A percentile compares a stretch with the other conserved stretches of the same genome.
Evolutionary conservation across 2,329 filamentous ascomycete genomes (phyloP).

Genomic region (Fusarium mundagurra): DNA sequence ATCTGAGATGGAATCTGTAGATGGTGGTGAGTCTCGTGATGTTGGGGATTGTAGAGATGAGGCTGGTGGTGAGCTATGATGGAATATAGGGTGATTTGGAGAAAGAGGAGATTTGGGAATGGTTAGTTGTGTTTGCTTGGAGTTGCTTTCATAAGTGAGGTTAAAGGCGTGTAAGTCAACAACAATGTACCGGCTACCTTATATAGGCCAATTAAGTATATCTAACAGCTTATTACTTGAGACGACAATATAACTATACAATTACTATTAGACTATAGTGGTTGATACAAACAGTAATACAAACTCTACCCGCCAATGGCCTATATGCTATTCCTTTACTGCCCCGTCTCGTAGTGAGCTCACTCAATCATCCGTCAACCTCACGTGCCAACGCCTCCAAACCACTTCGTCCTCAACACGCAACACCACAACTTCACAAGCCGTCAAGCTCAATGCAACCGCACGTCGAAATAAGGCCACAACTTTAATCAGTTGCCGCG

Average conservation of each 20-base stretch:
- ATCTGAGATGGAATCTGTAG: slow-evolving; percentile 27
- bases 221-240: neutral
- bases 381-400: slow-evolving; percentile 7
- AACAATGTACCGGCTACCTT: too few relatives aligned
- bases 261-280: neutral
- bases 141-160: neutral
- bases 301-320: neutral
- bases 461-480: slow-evolving; percentile 20
- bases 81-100: neutral
- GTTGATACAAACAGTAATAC: neutral
- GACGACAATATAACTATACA: rapidly evolving
- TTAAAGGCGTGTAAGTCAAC: neutral
- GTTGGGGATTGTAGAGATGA: neutral
- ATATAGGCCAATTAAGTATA: neutral
- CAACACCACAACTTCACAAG: slow-evolving; percentile 5
- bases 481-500: slow-evolving; percentile 17
- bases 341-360: neutral
- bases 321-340: neutral
- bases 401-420: slow-evolving; percentile 4
- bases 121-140: neutral
- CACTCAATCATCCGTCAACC: neutral
- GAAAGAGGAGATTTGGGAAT: neutral
- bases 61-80: neutral
- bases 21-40: slow-evolving; percentile 6
- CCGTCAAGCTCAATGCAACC: neutral